phyloP scores from a whole-genome alignment of 179 eudicot genomes.

The Amaranthus tricolor region DNA sequence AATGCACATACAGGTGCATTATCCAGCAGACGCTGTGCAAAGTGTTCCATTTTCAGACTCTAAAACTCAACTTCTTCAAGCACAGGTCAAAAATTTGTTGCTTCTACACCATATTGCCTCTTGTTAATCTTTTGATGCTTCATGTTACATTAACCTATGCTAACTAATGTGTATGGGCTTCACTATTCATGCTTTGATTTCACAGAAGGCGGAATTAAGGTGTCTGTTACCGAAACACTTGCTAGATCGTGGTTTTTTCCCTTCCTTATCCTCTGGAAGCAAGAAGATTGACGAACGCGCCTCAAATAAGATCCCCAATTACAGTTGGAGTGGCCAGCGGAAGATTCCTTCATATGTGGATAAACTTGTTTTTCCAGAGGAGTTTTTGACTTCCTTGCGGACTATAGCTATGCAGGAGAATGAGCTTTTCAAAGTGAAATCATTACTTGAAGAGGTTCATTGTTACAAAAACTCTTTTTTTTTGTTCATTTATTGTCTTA shows the following conservation, averaged over 20 bases:
- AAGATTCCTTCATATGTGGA: constrained; percentile 67
- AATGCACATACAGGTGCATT: constrained; percentile 61
- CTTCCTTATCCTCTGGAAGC: constrained; percentile 29
- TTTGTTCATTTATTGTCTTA: not conserved
- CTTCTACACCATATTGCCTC: not conserved
- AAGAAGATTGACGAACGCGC: constrained; percentile 27
- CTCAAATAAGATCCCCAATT: constrained; percentile 30
- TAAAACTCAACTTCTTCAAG: constrained; percentile 82
- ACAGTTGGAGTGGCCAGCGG: constrained; percentile 89
- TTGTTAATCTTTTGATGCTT: not conserved
- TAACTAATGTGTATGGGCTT: not conserved
- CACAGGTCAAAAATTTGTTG: constrained; percentile 56
- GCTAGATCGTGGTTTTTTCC: constrained; percentile 67
- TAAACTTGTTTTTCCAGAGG: constrained; percentile 86
- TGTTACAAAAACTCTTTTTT: constrained; percentile 1
- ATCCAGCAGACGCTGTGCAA: constrained; percentile 72
- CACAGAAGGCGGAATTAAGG: constrained; percentile 82
- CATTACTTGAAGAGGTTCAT: constrained; percentile 78
- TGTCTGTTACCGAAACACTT: constrained; percentile 73
- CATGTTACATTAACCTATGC: not conserved
- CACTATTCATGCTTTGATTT: constrained; percentile 8
- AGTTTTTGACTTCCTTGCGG: constrained; percentile 73
- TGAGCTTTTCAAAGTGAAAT: constrained; percentile 65
- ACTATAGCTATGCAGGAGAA: constrained; percentile 85
- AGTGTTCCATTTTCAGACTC: constrained; percentile 57